Conservation (phyloP, 768 basidiomycete genomes). For the Boletus sensibilis region DNA sequence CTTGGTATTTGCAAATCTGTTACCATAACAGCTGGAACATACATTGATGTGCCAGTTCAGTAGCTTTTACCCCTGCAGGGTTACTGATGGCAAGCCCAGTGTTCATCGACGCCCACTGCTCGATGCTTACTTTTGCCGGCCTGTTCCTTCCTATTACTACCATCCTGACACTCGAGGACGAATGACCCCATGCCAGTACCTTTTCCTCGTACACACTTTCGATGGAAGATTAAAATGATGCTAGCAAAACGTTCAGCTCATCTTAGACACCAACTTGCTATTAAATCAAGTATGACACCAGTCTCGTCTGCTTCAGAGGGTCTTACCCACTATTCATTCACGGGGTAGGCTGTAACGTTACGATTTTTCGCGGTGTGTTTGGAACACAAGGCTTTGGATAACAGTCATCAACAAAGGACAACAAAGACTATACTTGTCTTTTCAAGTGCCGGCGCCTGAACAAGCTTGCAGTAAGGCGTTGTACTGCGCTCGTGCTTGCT, state of each 20-base stretch:
- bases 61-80: background rate
- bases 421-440: constrained; percentile 26
- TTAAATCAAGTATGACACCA: background rate
- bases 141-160: no score
- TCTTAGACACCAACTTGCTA: background rate
- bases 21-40: no score
- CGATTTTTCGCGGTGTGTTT: constrained; percentile 8
- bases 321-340: background rate
- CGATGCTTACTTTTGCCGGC: background rate
- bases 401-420: constrained; percentile 29
- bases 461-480: constrained; percentile 12
- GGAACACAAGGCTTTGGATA: constrained; percentile 20
- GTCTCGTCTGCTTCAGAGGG: background rate
- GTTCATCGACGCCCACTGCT: background rate
- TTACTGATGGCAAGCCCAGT: background rate
- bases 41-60: background rate
- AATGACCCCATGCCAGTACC: background rate
- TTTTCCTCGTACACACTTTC: background rate
- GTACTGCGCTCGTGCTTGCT: constrained; percentile 17
- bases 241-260: background rate
- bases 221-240: background rate
- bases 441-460: constrained; percentile 18
- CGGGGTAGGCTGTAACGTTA: background rate
- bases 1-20: background rate
- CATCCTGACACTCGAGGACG: background rate